Evolutionary conservation across 148 eudicot genomes (phyloP).

Genomic region (Silene uniflora): DNA sequence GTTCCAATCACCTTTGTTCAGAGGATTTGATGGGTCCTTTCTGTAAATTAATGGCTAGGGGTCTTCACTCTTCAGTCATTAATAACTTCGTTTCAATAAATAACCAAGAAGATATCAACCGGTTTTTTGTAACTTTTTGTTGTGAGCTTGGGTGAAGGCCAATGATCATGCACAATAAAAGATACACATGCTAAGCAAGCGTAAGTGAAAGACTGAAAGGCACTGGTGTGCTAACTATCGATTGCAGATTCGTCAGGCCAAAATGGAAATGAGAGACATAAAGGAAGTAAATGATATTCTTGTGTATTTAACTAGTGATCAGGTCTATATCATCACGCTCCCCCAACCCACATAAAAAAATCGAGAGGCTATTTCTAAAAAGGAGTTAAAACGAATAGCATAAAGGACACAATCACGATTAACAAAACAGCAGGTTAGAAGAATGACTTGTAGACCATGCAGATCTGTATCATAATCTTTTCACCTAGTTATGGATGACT

Average conservation of each 20-base stretch:
- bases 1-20: too few relatives aligned
- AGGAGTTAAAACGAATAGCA: background rate
- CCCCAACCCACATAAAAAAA: background rate
- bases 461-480: background rate
- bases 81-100: too few relatives aligned
- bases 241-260: background rate
- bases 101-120: too few relatives aligned
- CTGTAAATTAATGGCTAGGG: too few relatives aligned
- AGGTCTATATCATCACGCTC: background rate
- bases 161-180: too few relatives aligned
- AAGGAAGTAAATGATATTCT: background rate
- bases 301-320: background rate
- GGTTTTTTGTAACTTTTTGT: too few relatives aligned
- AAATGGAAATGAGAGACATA: background rate
- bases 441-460: background rate
- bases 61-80: too few relatives aligned
- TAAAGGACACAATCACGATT: background rate
- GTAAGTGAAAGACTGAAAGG: background rate
- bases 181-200: background rate
- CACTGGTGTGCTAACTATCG: background rate
- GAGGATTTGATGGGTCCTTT: too few relatives aligned
- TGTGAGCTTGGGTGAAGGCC: too few relatives aligned
- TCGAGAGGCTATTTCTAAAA: background rate
- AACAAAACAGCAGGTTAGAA: constrained; percentile 3
- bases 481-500: background rate